Conservation (phyloP, 116 monocot genomes). For the Phalaenopsis hybrid region DNA sequence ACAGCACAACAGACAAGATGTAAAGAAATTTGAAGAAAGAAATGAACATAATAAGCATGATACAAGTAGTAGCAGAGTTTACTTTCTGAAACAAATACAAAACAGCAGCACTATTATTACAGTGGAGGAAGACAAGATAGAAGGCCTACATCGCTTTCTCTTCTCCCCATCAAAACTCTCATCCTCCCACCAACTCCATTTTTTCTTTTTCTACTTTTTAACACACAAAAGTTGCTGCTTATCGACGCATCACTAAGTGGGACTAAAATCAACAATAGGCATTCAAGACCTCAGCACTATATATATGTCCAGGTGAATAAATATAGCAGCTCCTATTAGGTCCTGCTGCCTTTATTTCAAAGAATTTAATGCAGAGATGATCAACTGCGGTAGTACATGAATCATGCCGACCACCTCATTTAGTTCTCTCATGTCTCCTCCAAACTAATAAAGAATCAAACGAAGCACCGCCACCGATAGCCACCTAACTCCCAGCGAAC, state of each 20-base stretch:
- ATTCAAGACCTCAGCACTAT: conserved; percentile 3
- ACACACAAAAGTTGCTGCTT: neutral
- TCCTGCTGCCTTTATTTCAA: conserved; percentile 9
- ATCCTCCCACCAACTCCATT: neutral
- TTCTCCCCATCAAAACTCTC: neutral
- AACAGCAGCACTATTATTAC: conserved; percentile 7
- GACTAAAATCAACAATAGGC: neutral
- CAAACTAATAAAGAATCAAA: conserved; percentile 15
- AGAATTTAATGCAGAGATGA: conserved; percentile 11
- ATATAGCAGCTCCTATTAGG: neutral
- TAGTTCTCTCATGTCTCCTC: neutral
- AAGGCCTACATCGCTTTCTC: neutral
- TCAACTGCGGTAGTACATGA: conserved; percentile 6
- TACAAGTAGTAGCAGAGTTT: neutral
- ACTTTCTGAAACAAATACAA: conserved; percentile 1
- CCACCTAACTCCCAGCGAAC: conserved; percentile 5
- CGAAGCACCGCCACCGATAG: neutral
- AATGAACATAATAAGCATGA: conserved; percentile 2
- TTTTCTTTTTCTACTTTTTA: neutral
- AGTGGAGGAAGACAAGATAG: neutral
- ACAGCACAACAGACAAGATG: neutral
- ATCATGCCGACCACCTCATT: neutral
- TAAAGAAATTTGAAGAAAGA: neutral
- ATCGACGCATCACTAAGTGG: neutral
- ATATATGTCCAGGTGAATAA: neutral